phyloP scores from a whole-genome alignment of 2,329 filamentous ascomycete genomes.

The Fusarium nelsonii region DNA sequence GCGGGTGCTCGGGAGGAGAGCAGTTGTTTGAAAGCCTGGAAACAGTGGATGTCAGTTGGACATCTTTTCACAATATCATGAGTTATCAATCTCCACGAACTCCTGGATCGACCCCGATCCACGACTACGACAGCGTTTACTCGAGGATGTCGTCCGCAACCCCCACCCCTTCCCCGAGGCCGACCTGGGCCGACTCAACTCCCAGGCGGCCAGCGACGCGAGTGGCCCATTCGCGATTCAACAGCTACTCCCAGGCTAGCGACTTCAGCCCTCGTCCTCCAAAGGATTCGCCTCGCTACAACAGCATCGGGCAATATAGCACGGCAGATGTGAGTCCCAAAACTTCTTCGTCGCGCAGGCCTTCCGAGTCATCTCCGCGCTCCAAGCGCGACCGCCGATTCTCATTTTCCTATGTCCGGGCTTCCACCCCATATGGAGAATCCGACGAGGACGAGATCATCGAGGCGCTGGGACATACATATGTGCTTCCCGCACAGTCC shows the following conservation, averaged over 20 bases:
- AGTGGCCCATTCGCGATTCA: slow-evolving; percentile 56
- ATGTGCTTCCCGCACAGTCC: slow-evolving; percentile 64
- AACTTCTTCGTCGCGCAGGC: slow-evolving; percentile 61
- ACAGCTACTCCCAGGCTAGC: slow-evolving; percentile 55
- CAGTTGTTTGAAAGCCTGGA: slow-evolving; percentile 41
- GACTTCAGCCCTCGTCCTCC: slow-evolving; percentile 60
- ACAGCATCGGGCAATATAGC: slow-evolving; percentile 72
- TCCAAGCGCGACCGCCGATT: slow-evolving; percentile 66
- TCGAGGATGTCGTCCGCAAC: slow-evolving; percentile 66
- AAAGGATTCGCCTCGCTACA: slow-evolving; percentile 71
- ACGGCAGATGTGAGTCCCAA: slow-evolving; percentile 75
- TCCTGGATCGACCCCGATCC: slow-evolving; percentile 61
- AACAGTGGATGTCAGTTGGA: slow-evolving; percentile 50
- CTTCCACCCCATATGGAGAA: slow-evolving; percentile 70
- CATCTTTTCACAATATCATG: slow-evolving; percentile 55
- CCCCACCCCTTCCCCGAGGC: slow-evolving; percentile 68
- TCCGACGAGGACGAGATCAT: slow-evolving; percentile 74
- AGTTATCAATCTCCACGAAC: slow-evolving; percentile 57
- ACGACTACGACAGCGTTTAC: slow-evolving; percentile 63
- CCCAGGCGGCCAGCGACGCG: slow-evolving; percentile 68
- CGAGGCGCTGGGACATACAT: slow-evolving; percentile 66
- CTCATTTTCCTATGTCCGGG: slow-evolving; percentile 70
- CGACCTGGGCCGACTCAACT: slow-evolving; percentile 63
- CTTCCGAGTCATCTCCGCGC: slow-evolving; percentile 51
- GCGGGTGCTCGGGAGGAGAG: slow-evolving; percentile 49